Evolutionary conservation across 495 filamentous ascomycete genomes (phyloP).

Genomic region (Sordaria brevicollis): DNA sequence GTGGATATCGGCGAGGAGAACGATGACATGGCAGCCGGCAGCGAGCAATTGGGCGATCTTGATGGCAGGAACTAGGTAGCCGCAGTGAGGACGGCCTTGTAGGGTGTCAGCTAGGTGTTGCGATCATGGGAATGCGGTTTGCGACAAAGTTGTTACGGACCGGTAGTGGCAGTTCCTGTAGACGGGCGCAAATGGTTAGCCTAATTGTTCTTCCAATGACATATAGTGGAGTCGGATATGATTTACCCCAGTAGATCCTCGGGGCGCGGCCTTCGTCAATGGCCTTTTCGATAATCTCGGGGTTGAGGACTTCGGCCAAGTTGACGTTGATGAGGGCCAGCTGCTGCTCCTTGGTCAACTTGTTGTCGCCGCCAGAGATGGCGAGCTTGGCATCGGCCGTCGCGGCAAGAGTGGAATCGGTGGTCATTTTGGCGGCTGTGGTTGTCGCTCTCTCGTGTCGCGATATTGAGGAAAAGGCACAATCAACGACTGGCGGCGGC

Average conservation of each 20-base stretch:
- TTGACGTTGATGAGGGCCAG: slow-evolving; percentile 70
- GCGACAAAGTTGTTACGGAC: slow-evolving; percentile 47
- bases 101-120: background rate
- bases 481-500: background rate
- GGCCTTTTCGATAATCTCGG: slow-evolving; percentile 70
- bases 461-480: background rate
- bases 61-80: slow-evolving; percentile 76
- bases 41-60: slow-evolving; percentile 84
- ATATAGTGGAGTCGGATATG: background rate
- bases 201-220: background rate
- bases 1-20: slow-evolving; percentile 77
- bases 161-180: slow-evolving; percentile 66
- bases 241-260: slow-evolving; percentile 74
- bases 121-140: slow-evolving; percentile 34
- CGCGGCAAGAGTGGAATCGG: slow-evolving; percentile 7
- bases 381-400: slow-evolving; percentile 9
- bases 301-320: slow-evolving; percentile 74
- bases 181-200: background rate
- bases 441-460: background rate
- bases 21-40: slow-evolving; percentile 70
- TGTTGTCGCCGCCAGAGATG: slow-evolving; percentile 1
- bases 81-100: slow-evolving; percentile 20
- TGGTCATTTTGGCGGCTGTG: background rate
- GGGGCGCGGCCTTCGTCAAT: slow-evolving; percentile 62
- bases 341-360: slow-evolving; percentile 19